Conservation (phyloP, 192 early-diverging fungal genomes). For the Helicostylum pulchrum region DNA sequence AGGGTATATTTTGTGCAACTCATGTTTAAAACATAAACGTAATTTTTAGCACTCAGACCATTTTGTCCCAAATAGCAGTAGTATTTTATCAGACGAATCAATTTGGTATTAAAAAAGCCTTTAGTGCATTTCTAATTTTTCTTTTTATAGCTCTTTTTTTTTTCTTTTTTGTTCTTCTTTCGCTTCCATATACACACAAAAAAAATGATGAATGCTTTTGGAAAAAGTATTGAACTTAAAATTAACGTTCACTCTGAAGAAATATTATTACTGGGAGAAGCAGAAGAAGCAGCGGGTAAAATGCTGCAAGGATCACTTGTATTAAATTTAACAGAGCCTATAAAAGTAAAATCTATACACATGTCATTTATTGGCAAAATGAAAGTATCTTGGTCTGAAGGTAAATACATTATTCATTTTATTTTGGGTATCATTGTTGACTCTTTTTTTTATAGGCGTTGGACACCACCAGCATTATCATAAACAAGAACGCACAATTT, state of each 20-base stretch:
- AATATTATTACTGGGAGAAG: conserved; percentile 13
- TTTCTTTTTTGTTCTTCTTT: not conserved
- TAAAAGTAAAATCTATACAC: conserved; percentile 46
- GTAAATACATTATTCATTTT: conserved; percentile 15
- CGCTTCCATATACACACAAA: too few relatives aligned
- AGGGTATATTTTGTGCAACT: too few relatives aligned
- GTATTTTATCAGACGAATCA: too few relatives aligned
- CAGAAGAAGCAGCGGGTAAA: conserved; percentile 40
- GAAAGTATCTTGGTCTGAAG: conserved; percentile 43
- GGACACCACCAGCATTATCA: not conserved
- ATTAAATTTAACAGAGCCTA: conserved; percentile 44
- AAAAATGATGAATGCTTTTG: too few relatives aligned
- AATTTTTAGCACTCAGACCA: too few relatives aligned
- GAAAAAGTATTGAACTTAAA: conserved; percentile 15
- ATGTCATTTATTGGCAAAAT: conserved; percentile 49
- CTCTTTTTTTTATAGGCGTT: not conserved
- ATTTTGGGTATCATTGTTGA: not conserved
- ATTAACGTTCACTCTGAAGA: conserved; percentile 18
- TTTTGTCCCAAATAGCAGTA: too few relatives aligned
- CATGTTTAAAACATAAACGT: too few relatives aligned
- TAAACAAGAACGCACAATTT: conserved; percentile 39
- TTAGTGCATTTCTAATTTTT: not conserved
- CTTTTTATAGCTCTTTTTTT: not conserved
- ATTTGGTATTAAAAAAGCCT: too few relatives aligned
- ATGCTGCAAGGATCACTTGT: conserved; percentile 52